Percentiles rank a stretch among this genome's conserved stretches.
Evolutionary conservation across 2,329 filamentous ascomycete genomes (phyloP).

Genomic region (Fusarium sp.): DNA sequence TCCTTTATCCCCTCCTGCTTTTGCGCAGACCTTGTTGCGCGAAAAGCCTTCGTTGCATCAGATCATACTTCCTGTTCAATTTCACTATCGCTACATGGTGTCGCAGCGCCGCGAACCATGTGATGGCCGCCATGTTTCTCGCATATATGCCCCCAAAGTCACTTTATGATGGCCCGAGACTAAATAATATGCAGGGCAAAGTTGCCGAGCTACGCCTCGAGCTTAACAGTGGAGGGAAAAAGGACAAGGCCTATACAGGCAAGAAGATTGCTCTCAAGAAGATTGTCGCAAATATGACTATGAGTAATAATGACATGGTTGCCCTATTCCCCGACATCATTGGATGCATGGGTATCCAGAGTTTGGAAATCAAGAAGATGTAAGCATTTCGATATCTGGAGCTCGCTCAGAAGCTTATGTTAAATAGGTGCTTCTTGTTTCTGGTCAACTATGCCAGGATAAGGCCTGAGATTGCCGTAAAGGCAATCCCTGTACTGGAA

Average conservation of each 20-base stretch:
- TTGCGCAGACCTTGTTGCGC: neutral
- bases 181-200: slow-evolving; percentile 85
- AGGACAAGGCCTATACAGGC: slow-evolving; percentile 93
- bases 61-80: slow-evolving; percentile 12
- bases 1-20: neutral
- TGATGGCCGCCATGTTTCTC: slow-evolving; percentile 59
- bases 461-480: slow-evolving; percentile 92
- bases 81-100: slow-evolving; percentile 6
- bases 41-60: neutral
- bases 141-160: slow-evolving; percentile 60
- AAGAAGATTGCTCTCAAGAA: slow-evolving; percentile 99
- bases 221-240: slow-evolving; percentile 92
- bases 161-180: slow-evolving; percentile 57
- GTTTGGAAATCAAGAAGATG: slow-evolving; percentile 99
- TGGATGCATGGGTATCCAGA: slow-evolving; percentile 92
- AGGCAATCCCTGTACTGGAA: slow-evolving; percentile 88
- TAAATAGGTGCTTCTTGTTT: slow-evolving; percentile 90
- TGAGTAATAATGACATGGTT: slow-evolving; percentile 99
- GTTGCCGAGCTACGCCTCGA: slow-evolving; percentile 96
- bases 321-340: slow-evolving; percentile 96
- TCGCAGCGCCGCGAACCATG: slow-evolving; percentile 5
- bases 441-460: slow-evolving; percentile 96
- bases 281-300: slow-evolving; percentile 99
- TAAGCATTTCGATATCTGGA: slow-evolving; percentile 51
- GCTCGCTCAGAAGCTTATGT: slow-evolving; percentile 9